A percentile compares a stretch with the other conserved stretches of the same genome.
Evolutionary conservation across 176 grass and related monocot species (phyloP).

Genomic region (Phyllostachys edulis): DNA sequence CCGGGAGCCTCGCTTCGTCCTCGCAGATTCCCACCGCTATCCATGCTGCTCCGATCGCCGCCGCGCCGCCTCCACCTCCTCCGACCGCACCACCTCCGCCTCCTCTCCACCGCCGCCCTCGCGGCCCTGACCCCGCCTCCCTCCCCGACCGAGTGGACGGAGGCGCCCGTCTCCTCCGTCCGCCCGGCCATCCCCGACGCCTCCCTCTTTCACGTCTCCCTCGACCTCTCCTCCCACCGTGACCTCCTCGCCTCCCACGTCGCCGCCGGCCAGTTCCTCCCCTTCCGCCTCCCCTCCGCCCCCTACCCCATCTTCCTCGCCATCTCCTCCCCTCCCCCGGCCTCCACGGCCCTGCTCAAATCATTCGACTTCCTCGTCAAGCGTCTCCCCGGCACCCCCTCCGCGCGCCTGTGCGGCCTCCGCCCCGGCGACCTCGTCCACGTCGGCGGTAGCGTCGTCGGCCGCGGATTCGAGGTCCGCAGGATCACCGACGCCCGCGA

Average conservation of each 20-base stretch:
- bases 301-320: slow-evolving; percentile 70
- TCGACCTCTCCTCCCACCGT: slow-evolving; percentile 55
- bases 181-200: slow-evolving; percentile 60
- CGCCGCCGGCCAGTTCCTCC: slow-evolving; percentile 80
- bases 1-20: not conserved
- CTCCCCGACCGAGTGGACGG: slow-evolving; percentile 55
- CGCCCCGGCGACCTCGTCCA: slow-evolving; percentile 49
- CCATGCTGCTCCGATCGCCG: slow-evolving; percentile 38
- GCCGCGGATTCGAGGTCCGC: slow-evolving; percentile 49
- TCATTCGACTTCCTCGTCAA: slow-evolving; percentile 73
- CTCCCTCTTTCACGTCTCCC: slow-evolving; percentile 72
- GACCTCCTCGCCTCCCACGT: slow-evolving; percentile 57
- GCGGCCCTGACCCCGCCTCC: slow-evolving; percentile 10
- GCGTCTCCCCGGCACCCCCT: slow-evolving; percentile 56
- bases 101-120: slow-evolving; percentile 29
- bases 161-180: slow-evolving; percentile 51
- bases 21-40: not conserved
- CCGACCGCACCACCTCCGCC: not conserved
- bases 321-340: slow-evolving; percentile 56
- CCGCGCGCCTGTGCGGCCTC: slow-evolving; percentile 58
- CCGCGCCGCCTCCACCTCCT: slow-evolving; percentile 27
- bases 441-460: slow-evolving; percentile 53
- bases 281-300: slow-evolving; percentile 45
- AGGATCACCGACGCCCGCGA: slow-evolving; percentile 40
- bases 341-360: not conserved